phyloP scores from a whole-genome alignment of 23 red algal species.

The Cyanidium caldarium region DNA sequence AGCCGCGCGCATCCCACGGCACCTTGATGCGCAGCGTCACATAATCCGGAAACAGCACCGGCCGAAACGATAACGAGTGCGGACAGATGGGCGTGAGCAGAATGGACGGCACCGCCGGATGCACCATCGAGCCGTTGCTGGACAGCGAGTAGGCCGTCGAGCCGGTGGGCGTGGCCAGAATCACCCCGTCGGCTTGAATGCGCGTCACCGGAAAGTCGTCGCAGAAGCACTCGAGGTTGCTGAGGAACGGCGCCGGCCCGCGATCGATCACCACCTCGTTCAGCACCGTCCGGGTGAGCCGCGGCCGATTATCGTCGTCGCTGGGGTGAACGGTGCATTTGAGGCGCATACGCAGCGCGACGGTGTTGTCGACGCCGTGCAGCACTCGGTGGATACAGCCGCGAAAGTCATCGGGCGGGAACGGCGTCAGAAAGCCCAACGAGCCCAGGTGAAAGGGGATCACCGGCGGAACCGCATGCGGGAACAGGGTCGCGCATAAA shows the following conservation, averaged over 20 bases:
- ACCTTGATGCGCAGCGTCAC: constrained; percentile 70
- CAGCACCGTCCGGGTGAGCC: neutral
- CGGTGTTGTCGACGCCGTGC: constrained; percentile 40
- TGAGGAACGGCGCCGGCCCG: constrained; percentile 82
- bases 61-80: constrained; percentile 69
- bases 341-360: constrained; percentile 85
- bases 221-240: constrained; percentile 94
- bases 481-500: constrained; percentile 49
- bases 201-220: constrained; percentile 89
- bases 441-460: constrained; percentile 76
- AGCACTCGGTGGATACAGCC: constrained; percentile 28
- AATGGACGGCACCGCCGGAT: constrained; percentile 98
- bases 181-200: constrained; percentile 95
- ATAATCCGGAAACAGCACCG: constrained; percentile 93
- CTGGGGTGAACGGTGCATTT: constrained; percentile 35
- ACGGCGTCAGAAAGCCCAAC: constrained; percentile 86
- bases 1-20: constrained; percentile 43
- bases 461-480: constrained; percentile 58
- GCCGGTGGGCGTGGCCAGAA: constrained; percentile 96
- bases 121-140: constrained; percentile 90
- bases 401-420: constrained; percentile 61
- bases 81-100: constrained; percentile 71
- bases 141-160: constrained; percentile 78
- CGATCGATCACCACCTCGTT: constrained; percentile 97
- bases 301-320: neutral